Evolutionary conservation across 495 filamentous ascomycete species (phyloP).

Genomic region (Letharia columbiana): DNA sequence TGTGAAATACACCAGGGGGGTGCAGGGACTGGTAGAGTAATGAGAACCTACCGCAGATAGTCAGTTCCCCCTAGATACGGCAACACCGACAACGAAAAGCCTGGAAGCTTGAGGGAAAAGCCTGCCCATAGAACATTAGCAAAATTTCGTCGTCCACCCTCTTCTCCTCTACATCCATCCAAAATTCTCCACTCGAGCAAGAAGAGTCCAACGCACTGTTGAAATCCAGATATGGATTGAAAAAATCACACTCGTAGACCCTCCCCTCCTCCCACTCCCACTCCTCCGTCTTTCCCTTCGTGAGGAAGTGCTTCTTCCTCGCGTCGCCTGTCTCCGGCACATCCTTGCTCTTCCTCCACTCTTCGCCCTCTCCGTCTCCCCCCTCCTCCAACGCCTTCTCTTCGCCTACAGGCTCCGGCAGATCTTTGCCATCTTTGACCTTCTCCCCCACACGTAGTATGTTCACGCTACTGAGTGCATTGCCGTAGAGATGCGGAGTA

Average conservation of each 20-base stretch:
- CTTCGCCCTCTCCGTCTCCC: conserved; percentile 50
- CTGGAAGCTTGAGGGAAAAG: conserved; percentile 72
- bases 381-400: conserved; percentile 58
- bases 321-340: conserved; percentile 46
- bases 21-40: not conserved
- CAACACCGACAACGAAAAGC: conserved; percentile 65
- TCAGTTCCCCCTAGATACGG: conserved; percentile 75
- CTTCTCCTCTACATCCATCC: not conserved
- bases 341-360: conserved; percentile 37
- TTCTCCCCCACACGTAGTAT: conserved; percentile 56
- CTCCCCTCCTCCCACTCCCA: conserved; percentile 53
- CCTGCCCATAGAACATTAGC: conserved; percentile 33
- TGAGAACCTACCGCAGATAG: conserved; percentile 33
- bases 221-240: conserved; percentile 87
- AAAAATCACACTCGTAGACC: conserved; percentile 74
- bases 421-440: conserved; percentile 26
- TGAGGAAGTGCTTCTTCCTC: conserved; percentile 58
- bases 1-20: not conserved
- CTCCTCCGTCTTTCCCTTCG: conserved; percentile 34
- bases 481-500: conserved; percentile 73
- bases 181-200: not conserved
- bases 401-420: conserved; percentile 23
- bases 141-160: not conserved
- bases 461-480: conserved; percentile 65
- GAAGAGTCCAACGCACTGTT: conserved; percentile 38